Percentiles rank a stretch among this genome's conserved stretches.
Conservation (phyloP, 371 early-diverging fungal species). For the Fennellomyces sp. region DNA sequence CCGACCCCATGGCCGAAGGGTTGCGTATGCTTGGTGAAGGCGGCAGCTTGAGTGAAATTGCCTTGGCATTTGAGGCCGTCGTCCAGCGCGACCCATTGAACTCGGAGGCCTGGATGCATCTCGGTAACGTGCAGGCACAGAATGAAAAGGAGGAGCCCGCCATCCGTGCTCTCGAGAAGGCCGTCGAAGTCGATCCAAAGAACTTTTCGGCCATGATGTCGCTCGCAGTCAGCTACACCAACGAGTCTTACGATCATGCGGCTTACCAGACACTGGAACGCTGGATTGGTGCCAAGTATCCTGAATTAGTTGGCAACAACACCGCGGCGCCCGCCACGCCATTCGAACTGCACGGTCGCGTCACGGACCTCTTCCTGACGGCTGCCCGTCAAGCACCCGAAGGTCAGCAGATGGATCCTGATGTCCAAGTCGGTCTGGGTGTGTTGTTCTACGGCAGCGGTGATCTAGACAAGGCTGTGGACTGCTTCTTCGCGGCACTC, state of each 20-base stretch:
- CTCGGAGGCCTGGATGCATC: conserved; percentile 78
- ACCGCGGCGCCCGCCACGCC: conserved; percentile 40
- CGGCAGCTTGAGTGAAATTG: conserved; percentile 70
- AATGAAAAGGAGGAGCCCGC: conserved; percentile 89
- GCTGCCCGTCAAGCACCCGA: conserved; percentile 75
- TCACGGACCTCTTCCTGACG: conserved; percentile 78
- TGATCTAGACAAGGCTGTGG: conserved; percentile 94
- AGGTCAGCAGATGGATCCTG: conserved; percentile 82
- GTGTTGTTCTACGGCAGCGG: conserved; percentile 90
- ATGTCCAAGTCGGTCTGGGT: conserved; percentile 94
- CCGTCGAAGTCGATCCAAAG: conserved; percentile 65
- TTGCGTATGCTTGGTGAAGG: conserved; percentile 53
- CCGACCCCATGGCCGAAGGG: conserved; percentile 58
- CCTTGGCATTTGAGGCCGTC: conserved; percentile 82
- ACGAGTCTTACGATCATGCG: conserved; percentile 77
- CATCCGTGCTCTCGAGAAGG: conserved; percentile 76
- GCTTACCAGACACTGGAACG: conserved; percentile 52
- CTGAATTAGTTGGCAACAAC: conserved; percentile 19
- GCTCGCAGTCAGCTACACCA: conserved; percentile 94
- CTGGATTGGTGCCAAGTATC: conserved; percentile 53
- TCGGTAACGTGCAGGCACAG: conserved; percentile 84
- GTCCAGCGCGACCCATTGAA: conserved; percentile 73
- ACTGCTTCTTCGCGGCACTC: conserved; percentile 95
- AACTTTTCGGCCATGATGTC: conserved; percentile 77
- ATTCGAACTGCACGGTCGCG: conserved; percentile 67